Base-by-base conservation (phyloP, 1,284 basidiomycete species). In the Athelia psychrophila region DNA sequence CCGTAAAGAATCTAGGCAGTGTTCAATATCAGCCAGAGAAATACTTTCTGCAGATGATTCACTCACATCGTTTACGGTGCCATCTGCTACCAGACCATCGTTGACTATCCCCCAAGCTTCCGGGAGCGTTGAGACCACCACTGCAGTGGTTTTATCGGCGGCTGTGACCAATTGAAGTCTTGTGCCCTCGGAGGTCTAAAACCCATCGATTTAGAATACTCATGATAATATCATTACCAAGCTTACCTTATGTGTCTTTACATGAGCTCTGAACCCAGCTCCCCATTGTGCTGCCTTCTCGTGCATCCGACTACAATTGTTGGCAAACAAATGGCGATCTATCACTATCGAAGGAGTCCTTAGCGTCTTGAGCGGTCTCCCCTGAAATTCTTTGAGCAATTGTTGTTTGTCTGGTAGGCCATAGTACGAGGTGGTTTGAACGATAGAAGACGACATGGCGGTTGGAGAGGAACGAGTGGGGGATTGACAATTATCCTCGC, bases 1-100 rank as follows among this genome's bases (percentile, higher is more conserved):
- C 88, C 87, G 63, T 93, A 93, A 15, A 94, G 72, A 56, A 95
- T 81, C 91, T 94, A 56, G 94, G 81, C 90, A 93, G 58, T 3
- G 15, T 12, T 27, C 25, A 16, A 32, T 9, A 45, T 55, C 53
- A 53, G 50, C 22, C 30, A 30, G 6, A 30, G 20, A 48, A n/a
- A 9, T 24, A 40, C n/a, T 32, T 48, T 45, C 51, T 22, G 15
- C 15, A 54, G 25, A 33, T 46, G 49, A 30, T n/a, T 23, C 5
- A 69, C 84, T 60, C 52, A 88, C 89, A 69, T 91, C 88, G 63
- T 83, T 83, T 25, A 88, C 80, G 24, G 78, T 83, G n/a, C 83
- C 84, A 60, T 93, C 87, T 18, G 81, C 73, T 27, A 92, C 80
- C 20, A 91, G 67, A 15, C 88, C 88, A 19, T 80, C 80, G 23